Base-by-base conservation (phyloP, 164 flowering plant species). In the Berberis thunbergii region DNA sequence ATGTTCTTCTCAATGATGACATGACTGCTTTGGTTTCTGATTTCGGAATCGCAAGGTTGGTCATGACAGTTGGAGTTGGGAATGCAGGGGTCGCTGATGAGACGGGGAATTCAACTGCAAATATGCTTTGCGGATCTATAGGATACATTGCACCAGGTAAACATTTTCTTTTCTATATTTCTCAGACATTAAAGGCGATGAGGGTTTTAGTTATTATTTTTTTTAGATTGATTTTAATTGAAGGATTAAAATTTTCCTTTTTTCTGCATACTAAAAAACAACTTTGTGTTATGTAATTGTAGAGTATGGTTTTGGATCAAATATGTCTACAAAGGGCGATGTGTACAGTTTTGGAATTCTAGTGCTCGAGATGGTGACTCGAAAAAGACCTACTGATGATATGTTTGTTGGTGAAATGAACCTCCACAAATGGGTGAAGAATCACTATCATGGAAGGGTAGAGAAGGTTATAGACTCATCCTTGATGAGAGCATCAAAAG, bases 331-430 rank as follows among this genome's bases (percentile, higher is more conserved):
- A 26, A 77, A 77, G 60, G 88, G 85, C 41, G 84, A 81, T 49
- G 84, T 81, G 38, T 81, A 81, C 74, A 84, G 85, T 73, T 84
- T 81, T 55, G 84, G 88, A 3, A 70, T 81, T n/a, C 57, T 80
- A 41, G 81, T 84, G 42, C 79, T 84, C 1, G 86, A 84, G 77
- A 80, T 80, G 76, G 77, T 84, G 61, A 82, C 84, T 3, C 60
- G 83, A 64, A 82, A 73, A 59, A 70, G 80, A 53, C 88, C 88
- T 7, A 80, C 84, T 0, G 84, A 82, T 45, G 82, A 73, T 48
- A 74, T 82, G 78, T 84, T 80, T 66, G 65, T 3, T 41, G 82
- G 74, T 10, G 83, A 67, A 2, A 56, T 75, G 50, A 79, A 57
- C 73, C 74, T 84, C 60, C 84, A 71, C 60, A 72, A 49, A 66